phyloP scores from a whole-genome alignment of 2,329 filamentous ascomycete genomes.

The Coniella lustricola region DNA sequence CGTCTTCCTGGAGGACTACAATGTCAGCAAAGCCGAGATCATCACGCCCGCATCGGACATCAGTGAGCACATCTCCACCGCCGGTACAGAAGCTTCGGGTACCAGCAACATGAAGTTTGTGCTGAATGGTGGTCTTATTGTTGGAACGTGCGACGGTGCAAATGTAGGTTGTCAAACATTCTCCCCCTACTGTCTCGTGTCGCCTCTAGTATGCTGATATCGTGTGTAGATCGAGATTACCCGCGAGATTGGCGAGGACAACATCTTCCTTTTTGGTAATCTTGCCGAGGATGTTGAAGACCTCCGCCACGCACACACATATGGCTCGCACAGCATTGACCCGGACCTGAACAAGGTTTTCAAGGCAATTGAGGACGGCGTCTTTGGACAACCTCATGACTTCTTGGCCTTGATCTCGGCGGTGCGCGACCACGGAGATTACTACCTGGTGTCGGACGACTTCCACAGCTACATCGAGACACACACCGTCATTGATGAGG shows the following conservation, averaged over 20 bases:
- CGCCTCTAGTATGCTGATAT: background rate
- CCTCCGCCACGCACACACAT: slow-evolving; percentile 82
- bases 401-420: slow-evolving; percentile 80
- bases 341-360: slow-evolving; percentile 75
- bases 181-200: background rate
- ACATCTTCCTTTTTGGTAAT: slow-evolving; percentile 98
- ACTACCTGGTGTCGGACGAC: slow-evolving; percentile 95
- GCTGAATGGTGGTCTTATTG: slow-evolving; percentile 92
- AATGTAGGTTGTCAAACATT: slow-evolving; percentile 57
- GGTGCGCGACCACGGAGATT: slow-evolving; percentile 89
- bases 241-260: slow-evolving; percentile 89
- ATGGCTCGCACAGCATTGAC: slow-evolving; percentile 73
- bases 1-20: slow-evolving; percentile 96
- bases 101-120: slow-evolving; percentile 99
- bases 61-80: slow-evolving; percentile 97
- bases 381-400: slow-evolving; percentile 70
- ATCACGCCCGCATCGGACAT: slow-evolving; percentile 92
- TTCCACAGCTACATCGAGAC: slow-evolving; percentile 93
- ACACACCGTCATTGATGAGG: slow-evolving; percentile 82
- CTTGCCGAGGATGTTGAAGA: slow-evolving; percentile 95
- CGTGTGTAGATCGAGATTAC: slow-evolving; percentile 82
- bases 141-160: slow-evolving; percentile 94
- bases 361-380: slow-evolving; percentile 68
- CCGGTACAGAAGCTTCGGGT: slow-evolving; percentile 83
- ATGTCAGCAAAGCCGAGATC: slow-evolving; percentile 98